Evolutionary conservation across 2,329 filamentous ascomycete species (phyloP).

Genomic region (Alternaria burnsii): DNA sequence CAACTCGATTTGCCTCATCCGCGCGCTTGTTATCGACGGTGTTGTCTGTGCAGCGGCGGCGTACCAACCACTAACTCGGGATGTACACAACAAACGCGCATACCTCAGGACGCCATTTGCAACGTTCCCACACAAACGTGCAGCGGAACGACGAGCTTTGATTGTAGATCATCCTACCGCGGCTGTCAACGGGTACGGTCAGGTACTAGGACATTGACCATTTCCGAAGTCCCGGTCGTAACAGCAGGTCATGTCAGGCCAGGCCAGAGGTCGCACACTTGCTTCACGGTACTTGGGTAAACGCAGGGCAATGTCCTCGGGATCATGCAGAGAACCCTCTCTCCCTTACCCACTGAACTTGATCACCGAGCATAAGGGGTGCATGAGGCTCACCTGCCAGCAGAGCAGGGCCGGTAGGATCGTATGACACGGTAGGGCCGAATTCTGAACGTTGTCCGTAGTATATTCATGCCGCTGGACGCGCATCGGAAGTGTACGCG

Average conservation of each 20-base stretch:
- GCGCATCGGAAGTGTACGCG: conserved; percentile 30
- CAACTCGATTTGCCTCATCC: conserved; percentile 2
- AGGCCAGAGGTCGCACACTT: conserved; percentile 5
- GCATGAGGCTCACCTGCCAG: conserved; percentile 6
- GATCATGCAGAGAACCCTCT: neutral
- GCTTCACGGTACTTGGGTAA: neutral
- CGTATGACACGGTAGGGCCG: conserved; percentile 18
- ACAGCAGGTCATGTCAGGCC: neutral
- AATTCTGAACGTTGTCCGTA: conserved; percentile 22
- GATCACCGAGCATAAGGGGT: conserved; percentile 19
- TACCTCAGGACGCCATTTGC: conserved; percentile 24
- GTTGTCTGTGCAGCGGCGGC: conserved; percentile 14
- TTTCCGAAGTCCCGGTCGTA: conserved; percentile 8
- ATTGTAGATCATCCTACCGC: conserved; percentile 18
- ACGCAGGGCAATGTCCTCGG: neutral
- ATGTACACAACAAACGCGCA: conserved; percentile 9
- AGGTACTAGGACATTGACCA: conserved; percentile 19
- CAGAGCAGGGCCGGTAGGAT: conserved; percentile 17
- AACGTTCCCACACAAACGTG: conserved; percentile 11
- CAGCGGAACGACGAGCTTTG: conserved; percentile 31
- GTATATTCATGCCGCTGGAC: conserved; percentile 25
- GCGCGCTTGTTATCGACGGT: conserved; percentile 2
- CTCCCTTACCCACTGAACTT: neutral
- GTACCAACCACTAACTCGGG: conserved; percentile 6
- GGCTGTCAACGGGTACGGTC: conserved; percentile 10